These are phyloP conservation scores for Euphorbia tirucalli DNA, from an alignment of 345 rosid species.

Conservation along the genomic window DNA sequence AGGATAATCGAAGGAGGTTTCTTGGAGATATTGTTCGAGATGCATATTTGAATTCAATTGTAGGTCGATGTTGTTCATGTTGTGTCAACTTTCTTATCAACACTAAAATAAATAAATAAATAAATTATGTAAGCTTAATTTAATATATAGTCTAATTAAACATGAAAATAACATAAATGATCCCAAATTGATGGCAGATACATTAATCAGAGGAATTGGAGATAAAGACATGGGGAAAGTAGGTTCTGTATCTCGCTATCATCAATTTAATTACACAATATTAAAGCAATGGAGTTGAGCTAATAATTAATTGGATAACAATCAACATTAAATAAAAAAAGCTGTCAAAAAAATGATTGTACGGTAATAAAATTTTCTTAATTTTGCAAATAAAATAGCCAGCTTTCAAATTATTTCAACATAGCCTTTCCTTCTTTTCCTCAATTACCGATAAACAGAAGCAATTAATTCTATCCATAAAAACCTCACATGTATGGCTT, in stretches of 20 bases:
- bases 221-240: background rate
- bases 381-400: conserved; percentile 4
- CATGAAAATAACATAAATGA: no score
- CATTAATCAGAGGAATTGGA: no score
- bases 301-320: background rate
- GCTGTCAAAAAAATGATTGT: background rate
- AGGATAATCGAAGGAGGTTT: no score
- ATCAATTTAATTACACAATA: background rate
- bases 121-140: no score
- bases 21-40: no score
- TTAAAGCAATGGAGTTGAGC: no score
- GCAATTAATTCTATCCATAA: background rate
- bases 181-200: no score
- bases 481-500: background rate
- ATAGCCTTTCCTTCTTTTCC: background rate
- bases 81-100: no score
- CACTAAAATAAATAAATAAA: no score
- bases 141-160: no score
- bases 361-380: background rate
- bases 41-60: no score
- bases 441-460: background rate
- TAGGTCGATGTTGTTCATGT: no score
- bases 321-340: background rate
- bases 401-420: background rate
- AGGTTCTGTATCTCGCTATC: background rate